These are phyloP conservation scores for Neohortaea acidophila DNA, from an alignment of 495 filamentous ascomycete species.

Conservation along the genomic window DNA sequence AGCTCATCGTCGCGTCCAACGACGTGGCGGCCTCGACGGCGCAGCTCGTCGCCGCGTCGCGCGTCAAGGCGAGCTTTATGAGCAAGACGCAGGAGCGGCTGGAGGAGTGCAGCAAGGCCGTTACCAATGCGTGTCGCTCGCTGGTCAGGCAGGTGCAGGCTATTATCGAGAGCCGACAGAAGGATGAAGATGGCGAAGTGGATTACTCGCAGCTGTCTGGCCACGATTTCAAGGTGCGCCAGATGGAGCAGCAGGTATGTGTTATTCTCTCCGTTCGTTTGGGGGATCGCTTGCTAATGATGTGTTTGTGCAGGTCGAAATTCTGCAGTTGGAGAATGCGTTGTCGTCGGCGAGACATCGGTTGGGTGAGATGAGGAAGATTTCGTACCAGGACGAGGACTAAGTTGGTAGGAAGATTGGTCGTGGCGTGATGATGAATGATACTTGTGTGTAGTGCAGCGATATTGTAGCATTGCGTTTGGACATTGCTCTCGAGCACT, in stretches of 20 bases:
- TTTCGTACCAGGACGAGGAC: conserved; percentile 78
- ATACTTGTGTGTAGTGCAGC: too few species aligned
- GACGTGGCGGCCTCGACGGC: conserved; percentile 91
- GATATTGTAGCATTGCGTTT: too few species aligned
- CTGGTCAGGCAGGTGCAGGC: conserved; percentile 86
- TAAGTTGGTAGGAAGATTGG: too few species aligned
- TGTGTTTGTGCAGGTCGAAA: conserved; percentile 58
- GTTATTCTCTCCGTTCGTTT: conserved; percentile 5
- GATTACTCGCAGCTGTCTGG: conserved; percentile 76
- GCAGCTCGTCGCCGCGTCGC: conserved; percentile 85
- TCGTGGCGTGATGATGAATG: too few species aligned
- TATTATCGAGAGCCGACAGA: conserved; percentile 75
- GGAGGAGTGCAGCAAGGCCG: conserved; percentile 83
- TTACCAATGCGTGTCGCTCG: conserved; percentile 71
- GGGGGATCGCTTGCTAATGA: conserved; percentile 4
- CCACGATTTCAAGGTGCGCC: conserved; percentile 93
- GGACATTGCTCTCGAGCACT: too few species aligned
- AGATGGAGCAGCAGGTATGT: conserved; percentile 99
- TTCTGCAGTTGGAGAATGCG: conserved; percentile 83
- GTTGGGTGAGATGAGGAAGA: conserved; percentile 96
- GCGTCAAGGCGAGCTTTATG: conserved; percentile 97
- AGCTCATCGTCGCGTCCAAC: conserved; percentile 94
- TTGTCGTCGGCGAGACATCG: conserved; percentile 66
- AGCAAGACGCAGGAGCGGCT: conserved; percentile 85
- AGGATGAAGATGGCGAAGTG: conserved; percentile 62